Percentiles rank a stretch among this genome's conserved stretches.
These are phyloP conservation scores for Aegilops speltoides DNA, from an alignment of 176 grass and related monocot genomes.

Conservation along the genomic window DNA sequence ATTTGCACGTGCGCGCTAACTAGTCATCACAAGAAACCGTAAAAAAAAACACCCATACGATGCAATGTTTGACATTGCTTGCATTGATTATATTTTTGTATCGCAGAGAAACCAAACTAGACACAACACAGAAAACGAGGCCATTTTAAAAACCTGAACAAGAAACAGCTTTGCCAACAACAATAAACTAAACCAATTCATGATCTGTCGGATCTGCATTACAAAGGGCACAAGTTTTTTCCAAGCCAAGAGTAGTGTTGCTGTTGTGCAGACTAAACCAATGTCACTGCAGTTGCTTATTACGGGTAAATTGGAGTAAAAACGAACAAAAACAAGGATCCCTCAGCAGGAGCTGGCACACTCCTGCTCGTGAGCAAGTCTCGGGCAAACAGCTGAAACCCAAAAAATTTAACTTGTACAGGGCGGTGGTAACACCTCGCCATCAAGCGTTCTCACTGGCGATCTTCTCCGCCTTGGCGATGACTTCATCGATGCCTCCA, in stretches of 20 bases:
- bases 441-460: slow-evolving; percentile 71
- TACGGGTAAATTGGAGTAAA: slow-evolving; percentile 26
- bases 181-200: slow-evolving; percentile 26
- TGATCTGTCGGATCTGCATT: slow-evolving; percentile 36
- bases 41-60: too few species aligned
- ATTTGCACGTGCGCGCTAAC: too few species aligned
- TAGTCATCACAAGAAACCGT: neutral
- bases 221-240: slow-evolving; percentile 19
- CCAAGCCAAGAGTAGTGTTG: neutral
- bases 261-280: slow-evolving; percentile 20
- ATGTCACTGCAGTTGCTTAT: slow-evolving; percentile 51
- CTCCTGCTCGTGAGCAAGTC: slow-evolving; percentile 42
- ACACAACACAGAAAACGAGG: neutral
- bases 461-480: slow-evolving; percentile 91
- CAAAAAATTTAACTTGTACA: slow-evolving; percentile 69
- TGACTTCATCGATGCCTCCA: slow-evolving; percentile 90
- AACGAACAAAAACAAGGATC: slow-evolving; percentile 33
- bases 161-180: slow-evolving; percentile 1
- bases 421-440: slow-evolving; percentile 24
- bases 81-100: neutral
- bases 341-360: slow-evolving; percentile 51
- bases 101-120: neutral
- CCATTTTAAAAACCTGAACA: neutral
- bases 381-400: slow-evolving; percentile 47
- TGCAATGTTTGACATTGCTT: neutral